Evolutionary conservation across 2,329 filamentous ascomycete species (phyloP).

Genomic region (Sordariomycetes sp.): DNA sequence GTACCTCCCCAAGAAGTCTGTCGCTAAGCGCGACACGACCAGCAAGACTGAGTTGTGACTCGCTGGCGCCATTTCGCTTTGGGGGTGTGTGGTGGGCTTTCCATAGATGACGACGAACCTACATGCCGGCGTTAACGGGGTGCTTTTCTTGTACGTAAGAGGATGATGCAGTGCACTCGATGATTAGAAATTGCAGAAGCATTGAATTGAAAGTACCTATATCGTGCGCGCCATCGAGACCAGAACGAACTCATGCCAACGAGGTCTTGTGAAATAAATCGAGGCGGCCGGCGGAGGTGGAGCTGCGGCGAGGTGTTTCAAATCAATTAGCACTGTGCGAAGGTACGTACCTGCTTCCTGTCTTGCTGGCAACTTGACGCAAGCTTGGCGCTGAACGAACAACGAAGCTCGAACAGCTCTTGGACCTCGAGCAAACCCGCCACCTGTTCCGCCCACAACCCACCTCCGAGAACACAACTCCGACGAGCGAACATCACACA

Average conservation of each 20-base stretch:
- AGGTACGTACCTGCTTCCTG: not conserved
- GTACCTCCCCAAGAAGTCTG: slow-evolving; percentile 23
- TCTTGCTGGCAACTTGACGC: slow-evolving; percentile 5
- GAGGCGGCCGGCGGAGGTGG: not conserved
- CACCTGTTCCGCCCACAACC: slow-evolving; percentile 6
- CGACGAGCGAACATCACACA: not conserved
- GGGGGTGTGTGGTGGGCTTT: not conserved
- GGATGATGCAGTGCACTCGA: not conserved
- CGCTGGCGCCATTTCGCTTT: not conserved
- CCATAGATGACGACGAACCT: not conserved
- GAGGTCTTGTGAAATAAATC: not conserved
- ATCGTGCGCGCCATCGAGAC: not conserved
- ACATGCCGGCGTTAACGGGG: not conserved
- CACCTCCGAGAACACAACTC: not conserved
- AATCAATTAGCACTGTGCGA: slow-evolving; percentile 1
- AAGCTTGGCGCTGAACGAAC: not conserved
- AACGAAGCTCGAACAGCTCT: slow-evolving; percentile 4
- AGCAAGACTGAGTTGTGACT: slow-evolving; percentile 30
- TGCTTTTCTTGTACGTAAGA: not conserved
- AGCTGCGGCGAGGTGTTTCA: not conserved
- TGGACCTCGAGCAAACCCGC: slow-evolving; percentile 5
- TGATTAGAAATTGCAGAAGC: not conserved
- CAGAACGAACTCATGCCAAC: not conserved
- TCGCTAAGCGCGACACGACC: slow-evolving; percentile 30
- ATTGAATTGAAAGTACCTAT: not conserved